Conservation (phyloP, 768 basidiomycete species). For the Mycena rosella region DNA sequence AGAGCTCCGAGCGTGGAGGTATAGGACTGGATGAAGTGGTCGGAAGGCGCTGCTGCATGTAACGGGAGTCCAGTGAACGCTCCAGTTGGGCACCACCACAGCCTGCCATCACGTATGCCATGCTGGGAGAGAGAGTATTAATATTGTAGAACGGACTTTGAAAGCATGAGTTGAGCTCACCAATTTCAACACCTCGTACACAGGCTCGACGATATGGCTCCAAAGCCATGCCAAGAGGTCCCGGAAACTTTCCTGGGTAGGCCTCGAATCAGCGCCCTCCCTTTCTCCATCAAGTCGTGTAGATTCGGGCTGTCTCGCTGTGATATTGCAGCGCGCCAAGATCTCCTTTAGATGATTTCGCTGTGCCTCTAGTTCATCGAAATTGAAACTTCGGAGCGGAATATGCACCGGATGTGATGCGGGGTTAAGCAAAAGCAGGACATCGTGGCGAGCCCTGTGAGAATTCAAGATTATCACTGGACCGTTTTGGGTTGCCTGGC, state of each 20-base stretch:
- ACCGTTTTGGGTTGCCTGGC: not conserved
- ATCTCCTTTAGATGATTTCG: not conserved
- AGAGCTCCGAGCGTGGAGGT: slow-evolving; percentile 30
- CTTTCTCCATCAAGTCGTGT: not conserved
- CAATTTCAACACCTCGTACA: not conserved
- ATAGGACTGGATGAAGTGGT: slow-evolving; percentile 34
- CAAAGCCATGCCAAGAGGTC: slow-evolving; percentile 3
- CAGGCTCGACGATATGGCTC: not conserved
- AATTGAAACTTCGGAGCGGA: not conserved
- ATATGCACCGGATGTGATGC: not conserved
- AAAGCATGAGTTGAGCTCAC: not conserved
- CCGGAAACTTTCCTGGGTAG: not conserved
- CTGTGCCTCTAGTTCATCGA: not conserved
- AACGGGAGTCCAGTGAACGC: slow-evolving; percentile 13
- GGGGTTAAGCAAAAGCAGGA: not conserved
- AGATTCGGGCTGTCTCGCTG: not conserved
- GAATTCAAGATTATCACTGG: not conserved
- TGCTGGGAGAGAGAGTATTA: not conserved
- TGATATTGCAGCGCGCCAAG: not conserved
- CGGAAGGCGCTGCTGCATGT: not conserved
- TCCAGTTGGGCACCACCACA: slow-evolving; percentile 12
- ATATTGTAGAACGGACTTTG: too few species aligned
- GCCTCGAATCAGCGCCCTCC: not conserved
- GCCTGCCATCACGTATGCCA: not conserved
- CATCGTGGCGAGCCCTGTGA: not conserved